A percentile compares a stretch with the other conserved stretches of the same genome.
phyloP scores from a whole-genome alignment of 768 basidiomycete genomes.

The Phanerochaete carnosa region DNA sequence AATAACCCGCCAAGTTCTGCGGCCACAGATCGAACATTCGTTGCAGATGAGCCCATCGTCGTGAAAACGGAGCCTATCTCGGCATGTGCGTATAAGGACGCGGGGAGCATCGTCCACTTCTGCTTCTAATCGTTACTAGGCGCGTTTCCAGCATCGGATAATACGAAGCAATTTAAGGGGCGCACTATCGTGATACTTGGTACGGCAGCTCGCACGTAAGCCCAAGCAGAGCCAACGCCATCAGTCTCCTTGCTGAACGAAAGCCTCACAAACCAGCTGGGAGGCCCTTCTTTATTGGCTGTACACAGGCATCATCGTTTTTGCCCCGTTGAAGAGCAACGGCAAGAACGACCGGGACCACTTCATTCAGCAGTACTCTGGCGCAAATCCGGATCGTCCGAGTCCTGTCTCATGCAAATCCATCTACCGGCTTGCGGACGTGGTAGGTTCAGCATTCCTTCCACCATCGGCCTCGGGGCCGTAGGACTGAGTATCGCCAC shows the following conservation, averaged over 20 bases:
- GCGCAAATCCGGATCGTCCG: constrained; percentile 1
- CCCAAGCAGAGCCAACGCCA: not conserved
- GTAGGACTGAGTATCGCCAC: not conserved
- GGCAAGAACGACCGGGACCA: not conserved
- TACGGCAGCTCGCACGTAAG: constrained; percentile 10
- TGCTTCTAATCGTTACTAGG: not conserved
- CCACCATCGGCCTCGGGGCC: no score
- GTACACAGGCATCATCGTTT: constrained; percentile 11
- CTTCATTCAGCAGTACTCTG: not conserved
- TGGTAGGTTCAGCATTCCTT: not conserved
- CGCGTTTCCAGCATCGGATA: not conserved
- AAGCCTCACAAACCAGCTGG: constrained; percentile 3
- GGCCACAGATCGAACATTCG: not conserved
- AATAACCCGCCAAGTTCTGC: not conserved
- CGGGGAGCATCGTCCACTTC: not conserved
- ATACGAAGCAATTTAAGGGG: not conserved
- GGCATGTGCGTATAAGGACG: not conserved
- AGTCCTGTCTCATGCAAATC: constrained; percentile 7
- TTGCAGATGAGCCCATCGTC: not conserved
- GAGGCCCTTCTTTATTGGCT: constrained; percentile 17
- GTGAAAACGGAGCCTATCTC: not conserved
- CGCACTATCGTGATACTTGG: constrained; percentile 11
- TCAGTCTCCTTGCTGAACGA: not conserved
- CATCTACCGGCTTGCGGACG: constrained; percentile 7
- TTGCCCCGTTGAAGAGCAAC: constrained; percentile 3